phyloP scores from a whole-genome alignment of 139 green algal genomes.

The Auxenochlorella protothecoides region DNA sequence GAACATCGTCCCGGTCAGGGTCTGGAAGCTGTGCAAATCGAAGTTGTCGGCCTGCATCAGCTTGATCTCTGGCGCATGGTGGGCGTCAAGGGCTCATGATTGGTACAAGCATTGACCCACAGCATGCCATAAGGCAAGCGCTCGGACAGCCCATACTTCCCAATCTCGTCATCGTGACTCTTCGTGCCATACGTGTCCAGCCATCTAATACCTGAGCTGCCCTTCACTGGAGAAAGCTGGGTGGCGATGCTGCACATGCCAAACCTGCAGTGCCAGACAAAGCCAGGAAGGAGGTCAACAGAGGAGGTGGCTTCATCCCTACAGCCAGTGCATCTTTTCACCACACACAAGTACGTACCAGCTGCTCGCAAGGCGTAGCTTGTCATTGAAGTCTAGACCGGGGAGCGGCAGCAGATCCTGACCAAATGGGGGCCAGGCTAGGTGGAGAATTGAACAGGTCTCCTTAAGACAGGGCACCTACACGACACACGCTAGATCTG shows the following conservation, averaged over 20 bases:
- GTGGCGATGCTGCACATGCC: slow-evolving; percentile 47
- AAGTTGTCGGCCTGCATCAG: slow-evolving; percentile 85
- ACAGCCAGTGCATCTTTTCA: no score
- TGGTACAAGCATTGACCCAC: no score
- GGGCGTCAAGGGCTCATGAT: no score
- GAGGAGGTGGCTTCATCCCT: no score
- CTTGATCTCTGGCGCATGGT: slow-evolving; percentile 32
- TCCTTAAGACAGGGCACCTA: no score
- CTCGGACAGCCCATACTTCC: no score
- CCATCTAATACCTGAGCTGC: slow-evolving; percentile 60
- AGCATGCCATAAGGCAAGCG: no score
- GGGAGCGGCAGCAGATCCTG: slow-evolving; percentile 25
- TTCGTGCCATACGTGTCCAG: no score
- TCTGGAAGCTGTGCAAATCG: slow-evolving; percentile 79
- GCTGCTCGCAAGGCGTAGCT: slow-evolving; percentile 29
- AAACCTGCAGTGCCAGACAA: slow-evolving; percentile 4
- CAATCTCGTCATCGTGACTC: no score
- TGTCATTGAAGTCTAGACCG: slow-evolving; percentile 33
- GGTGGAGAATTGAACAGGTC: no score
- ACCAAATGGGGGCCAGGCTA: not conserved
- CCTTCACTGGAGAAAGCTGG: slow-evolving; percentile 67
- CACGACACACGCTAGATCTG: no score
- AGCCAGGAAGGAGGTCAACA: not conserved
- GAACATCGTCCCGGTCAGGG: slow-evolving; percentile 79
- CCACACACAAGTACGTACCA: slow-evolving; percentile 6